A percentile compares a stretch with the other conserved stretches of the same genome.
phyloP scores from a whole-genome alignment of 352 stramenopile genomes.

The Globisporangium cystogenes region DNA sequence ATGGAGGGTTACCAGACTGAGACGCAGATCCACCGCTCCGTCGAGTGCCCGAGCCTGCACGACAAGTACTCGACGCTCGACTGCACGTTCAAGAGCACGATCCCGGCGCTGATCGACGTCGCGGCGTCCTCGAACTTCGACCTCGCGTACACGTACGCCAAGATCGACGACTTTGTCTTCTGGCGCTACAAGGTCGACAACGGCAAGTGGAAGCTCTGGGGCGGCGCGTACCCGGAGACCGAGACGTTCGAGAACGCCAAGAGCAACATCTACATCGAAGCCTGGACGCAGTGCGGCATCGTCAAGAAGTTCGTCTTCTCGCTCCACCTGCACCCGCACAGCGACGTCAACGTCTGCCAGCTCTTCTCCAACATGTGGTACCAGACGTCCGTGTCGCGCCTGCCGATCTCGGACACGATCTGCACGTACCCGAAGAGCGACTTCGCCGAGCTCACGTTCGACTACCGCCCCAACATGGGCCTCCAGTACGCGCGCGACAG shows the following conservation, averaged over 20 bases:
- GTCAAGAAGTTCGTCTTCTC: constrained; percentile 40
- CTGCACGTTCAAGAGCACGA: constrained; percentile 29
- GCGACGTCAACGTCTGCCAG: constrained; percentile 38
- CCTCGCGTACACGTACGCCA: not conserved
- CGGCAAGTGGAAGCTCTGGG: constrained; percentile 26
- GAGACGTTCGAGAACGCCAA: constrained; percentile 32
- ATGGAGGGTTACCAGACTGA: constrained; percentile 34
- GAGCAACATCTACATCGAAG: constrained; percentile 47
- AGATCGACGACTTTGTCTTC: constrained; percentile 38
- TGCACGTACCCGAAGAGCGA: constrained; percentile 54
- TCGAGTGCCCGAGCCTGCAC: constrained; percentile 41
- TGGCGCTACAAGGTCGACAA: constrained; percentile 56
- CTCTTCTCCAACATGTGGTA: constrained; percentile 69
- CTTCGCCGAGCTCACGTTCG: constrained; percentile 62
- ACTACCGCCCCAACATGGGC: constrained; percentile 44
- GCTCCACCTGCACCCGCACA: constrained; percentile 45
- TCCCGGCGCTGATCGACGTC: constrained; percentile 29
- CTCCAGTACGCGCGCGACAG: constrained; percentile 29
- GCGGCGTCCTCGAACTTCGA: constrained; percentile 9
- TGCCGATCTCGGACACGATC: constrained; percentile 24
- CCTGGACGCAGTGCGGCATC: constrained; percentile 54
- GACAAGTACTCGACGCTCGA: constrained; percentile 15
- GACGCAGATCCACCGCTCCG: constrained; percentile 56
- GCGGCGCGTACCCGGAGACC: constrained; percentile 11
- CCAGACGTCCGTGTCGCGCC: constrained; percentile 31